Evolutionary conservation across 2,329 filamentous ascomycete genomes (phyloP).

Genomic region (Dissoconium aciculare): DNA sequence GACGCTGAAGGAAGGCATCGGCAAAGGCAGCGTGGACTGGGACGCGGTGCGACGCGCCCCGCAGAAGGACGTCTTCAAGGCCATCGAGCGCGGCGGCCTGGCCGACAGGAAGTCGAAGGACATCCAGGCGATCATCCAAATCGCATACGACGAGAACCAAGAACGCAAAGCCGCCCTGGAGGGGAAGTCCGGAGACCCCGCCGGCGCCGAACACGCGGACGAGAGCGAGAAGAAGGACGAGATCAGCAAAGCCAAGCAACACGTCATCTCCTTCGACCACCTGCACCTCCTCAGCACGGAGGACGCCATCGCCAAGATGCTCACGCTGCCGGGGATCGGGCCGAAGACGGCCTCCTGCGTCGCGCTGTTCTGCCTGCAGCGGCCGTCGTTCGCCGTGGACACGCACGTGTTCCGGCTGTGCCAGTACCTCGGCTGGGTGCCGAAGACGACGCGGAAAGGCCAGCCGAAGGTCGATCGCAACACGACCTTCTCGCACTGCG

Average conservation of each 20-base stretch:
- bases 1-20: slow-evolving; percentile 44
- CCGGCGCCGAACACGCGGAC: slow-evolving; percentile 32
- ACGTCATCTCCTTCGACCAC: slow-evolving; percentile 50
- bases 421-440: slow-evolving; percentile 48
- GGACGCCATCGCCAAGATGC: slow-evolving; percentile 42
- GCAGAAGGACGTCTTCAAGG: slow-evolving; percentile 46
- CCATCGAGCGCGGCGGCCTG: slow-evolving; percentile 57
- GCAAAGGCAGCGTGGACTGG: slow-evolving; percentile 62
- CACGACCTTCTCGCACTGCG: slow-evolving; percentile 44
- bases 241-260: slow-evolving; percentile 40
- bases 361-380: slow-evolving; percentile 47
- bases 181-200: slow-evolving; percentile 13
- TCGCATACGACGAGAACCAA: slow-evolving; percentile 55
- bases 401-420: slow-evolving; percentile 51
- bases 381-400: slow-evolving; percentile 50
- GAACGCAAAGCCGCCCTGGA: slow-evolving; percentile 38
- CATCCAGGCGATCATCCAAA: slow-evolving; percentile 59
- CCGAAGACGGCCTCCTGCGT: slow-evolving; percentile 54
- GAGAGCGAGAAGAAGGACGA: slow-evolving; percentile 41
- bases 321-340: slow-evolving; percentile 47
- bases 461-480: slow-evolving; percentile 34
- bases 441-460: slow-evolving; percentile 29
- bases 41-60: slow-evolving; percentile 49
- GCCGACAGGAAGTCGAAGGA: slow-evolving; percentile 54
- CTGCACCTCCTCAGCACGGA: slow-evolving; percentile 40